These are phyloP conservation scores for Lipomyces kockii DNA, from an alignment of 805 yeast species.

Conservation along the genomic window DNA sequence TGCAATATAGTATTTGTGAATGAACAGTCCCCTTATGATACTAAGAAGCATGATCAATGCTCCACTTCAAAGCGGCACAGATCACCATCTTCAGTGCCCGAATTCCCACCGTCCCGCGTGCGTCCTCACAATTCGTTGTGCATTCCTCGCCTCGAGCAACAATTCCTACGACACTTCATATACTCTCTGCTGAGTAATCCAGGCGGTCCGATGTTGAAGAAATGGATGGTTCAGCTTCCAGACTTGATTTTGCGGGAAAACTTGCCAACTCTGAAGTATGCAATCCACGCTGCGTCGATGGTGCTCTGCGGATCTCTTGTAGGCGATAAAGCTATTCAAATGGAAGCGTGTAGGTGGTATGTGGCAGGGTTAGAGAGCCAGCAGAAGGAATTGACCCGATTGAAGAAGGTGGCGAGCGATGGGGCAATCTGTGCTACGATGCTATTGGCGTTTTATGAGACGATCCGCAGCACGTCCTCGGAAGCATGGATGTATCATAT, in stretches of 20 bases:
- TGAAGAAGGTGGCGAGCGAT: conserved; percentile 3
- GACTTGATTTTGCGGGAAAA: not conserved
- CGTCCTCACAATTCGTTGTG: not conserved
- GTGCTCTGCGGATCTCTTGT: conserved; percentile 3
- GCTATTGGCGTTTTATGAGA: not conserved
- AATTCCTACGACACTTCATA: conserved; percentile 1
- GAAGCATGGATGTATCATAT: conserved; percentile 8
- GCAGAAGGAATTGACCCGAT: conserved; percentile 1
- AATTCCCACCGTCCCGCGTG: too few relatives aligned
- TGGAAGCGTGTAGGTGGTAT: conserved; percentile 8
- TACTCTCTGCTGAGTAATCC: not conserved
- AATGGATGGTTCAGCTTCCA: conserved; percentile 2
- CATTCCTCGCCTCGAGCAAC: conserved; percentile 1
- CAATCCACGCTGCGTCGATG: conserved; percentile 6
- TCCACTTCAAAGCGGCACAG: not conserved
- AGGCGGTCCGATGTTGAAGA: conserved; percentile 4
- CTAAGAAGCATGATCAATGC: not conserved
- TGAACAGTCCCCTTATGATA: not conserved
- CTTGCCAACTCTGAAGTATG: conserved; percentile 4
- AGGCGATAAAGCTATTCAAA: conserved; percentile 1
- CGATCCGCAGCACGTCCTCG: not conserved
- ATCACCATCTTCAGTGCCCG: not conserved
- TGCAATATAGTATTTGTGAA: conserved; percentile 1
- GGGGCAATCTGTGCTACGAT: conserved; percentile 7
- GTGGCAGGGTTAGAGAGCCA: conserved; percentile 7